Evolutionary conservation across 306 rosid genomes (phyloP).

Genomic region (Citrullus mucosospermus): DNA sequence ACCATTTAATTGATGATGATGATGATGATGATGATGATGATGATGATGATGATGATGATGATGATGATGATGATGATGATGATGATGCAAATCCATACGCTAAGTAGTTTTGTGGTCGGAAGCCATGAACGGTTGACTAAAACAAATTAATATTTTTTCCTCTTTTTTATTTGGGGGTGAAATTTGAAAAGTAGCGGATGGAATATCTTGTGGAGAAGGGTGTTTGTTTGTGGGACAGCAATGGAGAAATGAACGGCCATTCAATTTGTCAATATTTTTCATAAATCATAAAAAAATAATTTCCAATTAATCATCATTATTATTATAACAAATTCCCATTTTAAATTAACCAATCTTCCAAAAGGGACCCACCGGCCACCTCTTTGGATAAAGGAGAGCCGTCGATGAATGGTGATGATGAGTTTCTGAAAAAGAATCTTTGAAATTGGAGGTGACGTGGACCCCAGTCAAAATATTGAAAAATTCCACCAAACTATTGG

Average conservation of each 20-base stretch:
- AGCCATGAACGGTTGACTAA: neutral
- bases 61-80: neutral
- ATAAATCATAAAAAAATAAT: neutral
- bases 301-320: neutral
- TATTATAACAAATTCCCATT: neutral
- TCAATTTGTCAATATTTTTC: neutral
- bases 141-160: too few species aligned
- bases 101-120: neutral
- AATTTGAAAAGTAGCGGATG: neutral
- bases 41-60: too few species aligned
- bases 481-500: neutral
- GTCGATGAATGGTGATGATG: neutral
- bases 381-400: neutral
- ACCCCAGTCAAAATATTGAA: neutral
- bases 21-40: neutral
- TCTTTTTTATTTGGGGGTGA: neutral
- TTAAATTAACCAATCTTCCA: neutral
- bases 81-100: neutral
- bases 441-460: slow-evolving; percentile 3
- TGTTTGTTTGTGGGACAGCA: neutral
- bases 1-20: too few species aligned
- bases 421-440: neutral
- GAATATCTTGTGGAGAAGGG: neutral
- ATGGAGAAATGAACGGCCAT: neutral
- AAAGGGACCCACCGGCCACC: neutral